These are phyloP conservation scores for Castanea sativa DNA, from an alignment of 306 rosid genomes.

Conservation along the genomic window DNA sequence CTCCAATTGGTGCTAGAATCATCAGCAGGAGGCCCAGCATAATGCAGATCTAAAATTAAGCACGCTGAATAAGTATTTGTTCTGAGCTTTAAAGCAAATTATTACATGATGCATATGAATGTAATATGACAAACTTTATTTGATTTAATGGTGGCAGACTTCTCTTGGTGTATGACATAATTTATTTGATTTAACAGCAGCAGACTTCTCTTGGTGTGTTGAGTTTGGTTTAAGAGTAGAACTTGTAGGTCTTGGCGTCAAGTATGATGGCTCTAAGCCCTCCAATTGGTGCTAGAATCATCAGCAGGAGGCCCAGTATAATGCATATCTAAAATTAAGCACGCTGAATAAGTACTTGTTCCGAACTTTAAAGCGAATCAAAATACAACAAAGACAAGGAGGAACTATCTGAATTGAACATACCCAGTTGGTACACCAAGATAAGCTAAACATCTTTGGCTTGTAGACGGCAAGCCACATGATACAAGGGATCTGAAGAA, in stretches of 20 bases:
- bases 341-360: not conserved
- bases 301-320: constrained; percentile 49
- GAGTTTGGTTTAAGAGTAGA: constrained; percentile 26
- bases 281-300: constrained; percentile 69
- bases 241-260: constrained; percentile 51
- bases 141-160: not conserved
- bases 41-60: constrained; percentile 56
- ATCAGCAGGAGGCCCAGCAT: constrained; percentile 55
- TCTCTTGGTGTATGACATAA: not conserved
- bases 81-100: not conserved
- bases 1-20: constrained; percentile 72
- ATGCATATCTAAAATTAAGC: constrained; percentile 56
- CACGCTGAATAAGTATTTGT: not conserved
- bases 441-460: constrained; percentile 52
- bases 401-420: constrained; percentile 12
- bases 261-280: constrained; percentile 57
- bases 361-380: not conserved
- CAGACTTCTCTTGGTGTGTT: not conserved
- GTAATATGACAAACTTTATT: not conserved
- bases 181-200: not conserved
- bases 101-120: not conserved
- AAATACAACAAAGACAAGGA: not conserved
- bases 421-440: constrained; percentile 77
- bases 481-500: constrained; percentile 62
- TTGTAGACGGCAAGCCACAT: constrained; percentile 70